A percentile compares a stretch with the other conserved stretches of the same genome.
phyloP scores from a whole-genome alignment of 192 early-diverging fungal species.

The Podila horticola region DNA sequence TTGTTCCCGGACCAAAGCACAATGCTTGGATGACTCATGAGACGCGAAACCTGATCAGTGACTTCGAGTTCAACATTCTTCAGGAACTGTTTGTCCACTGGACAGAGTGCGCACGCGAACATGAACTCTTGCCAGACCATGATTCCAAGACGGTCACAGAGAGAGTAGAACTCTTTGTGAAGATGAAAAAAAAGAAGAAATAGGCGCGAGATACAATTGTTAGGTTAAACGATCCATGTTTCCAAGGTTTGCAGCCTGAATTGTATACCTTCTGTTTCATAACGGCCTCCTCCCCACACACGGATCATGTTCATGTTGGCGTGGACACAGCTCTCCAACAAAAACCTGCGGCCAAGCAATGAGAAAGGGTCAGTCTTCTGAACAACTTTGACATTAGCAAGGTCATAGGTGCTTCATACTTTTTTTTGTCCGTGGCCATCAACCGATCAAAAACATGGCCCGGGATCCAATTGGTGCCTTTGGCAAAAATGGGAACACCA shows the following conservation, averaged over 20 bases:
- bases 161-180: constrained; percentile 53
- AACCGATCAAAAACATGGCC: constrained; percentile 59
- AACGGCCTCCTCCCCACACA: constrained; percentile 68
- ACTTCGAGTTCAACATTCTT: constrained; percentile 56
- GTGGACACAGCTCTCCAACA: constrained; percentile 41
- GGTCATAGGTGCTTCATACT: background rate
- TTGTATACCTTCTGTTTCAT: constrained; percentile 43
- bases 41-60: constrained; percentile 48
- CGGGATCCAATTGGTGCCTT: constrained; percentile 71
- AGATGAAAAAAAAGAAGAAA: too few species aligned
- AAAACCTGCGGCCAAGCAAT: constrained; percentile 9
- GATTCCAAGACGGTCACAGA: constrained; percentile 64
- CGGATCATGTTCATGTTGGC: constrained; percentile 70
- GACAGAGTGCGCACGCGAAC: constrained; percentile 67
- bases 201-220: too few species aligned
- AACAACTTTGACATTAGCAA: background rate
- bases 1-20: constrained; percentile 69
- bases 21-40: constrained; percentile 60
- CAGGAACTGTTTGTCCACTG: constrained; percentile 55
- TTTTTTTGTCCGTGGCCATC: constrained; percentile 28
- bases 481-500: constrained; percentile 52
- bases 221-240: too few species aligned
- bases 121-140: constrained; percentile 76
- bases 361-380: background rate
- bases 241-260: background rate